These are phyloP conservation scores for Rhizophagus sp. DNA, from an alignment of 192 early-diverging fungal genomes.

Conservation along the genomic window DNA sequence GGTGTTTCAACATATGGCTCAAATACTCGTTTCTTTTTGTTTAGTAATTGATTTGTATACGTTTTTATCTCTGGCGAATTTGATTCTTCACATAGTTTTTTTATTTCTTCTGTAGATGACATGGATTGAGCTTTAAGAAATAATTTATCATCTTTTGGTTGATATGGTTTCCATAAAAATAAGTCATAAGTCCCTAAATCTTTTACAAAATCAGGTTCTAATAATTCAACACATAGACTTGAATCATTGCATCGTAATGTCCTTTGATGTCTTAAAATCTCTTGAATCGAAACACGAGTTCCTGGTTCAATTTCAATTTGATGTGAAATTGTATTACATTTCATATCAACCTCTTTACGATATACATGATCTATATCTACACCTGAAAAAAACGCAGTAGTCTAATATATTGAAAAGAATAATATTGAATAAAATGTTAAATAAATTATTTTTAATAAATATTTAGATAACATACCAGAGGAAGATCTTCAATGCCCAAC, in stretches of 20 bases:
- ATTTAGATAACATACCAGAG: slow-evolving; percentile 54
- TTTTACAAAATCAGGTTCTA: not conserved
- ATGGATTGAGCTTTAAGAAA: slow-evolving; percentile 38
- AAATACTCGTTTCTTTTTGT: not conserved
- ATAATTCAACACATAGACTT: not conserved
- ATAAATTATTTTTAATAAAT: not conserved
- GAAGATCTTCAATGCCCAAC: slow-evolving; percentile 86
- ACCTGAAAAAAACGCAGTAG: slow-evolving; percentile 90
- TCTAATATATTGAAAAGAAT: slow-evolving; percentile 37
- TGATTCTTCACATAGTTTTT: slow-evolving; percentile 17
- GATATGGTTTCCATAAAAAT: not conserved
- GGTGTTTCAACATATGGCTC: not conserved
- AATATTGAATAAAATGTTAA: not conserved
- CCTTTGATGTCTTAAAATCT: slow-evolving; percentile 29
- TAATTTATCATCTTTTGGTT: not conserved
- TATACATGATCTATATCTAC: slow-evolving; percentile 92
- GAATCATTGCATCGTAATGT: not conserved
- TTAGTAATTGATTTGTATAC: not conserved
- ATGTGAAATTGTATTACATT: slow-evolving; percentile 85
- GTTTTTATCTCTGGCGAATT: not conserved
- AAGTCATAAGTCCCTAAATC: not conserved
- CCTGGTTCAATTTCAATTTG: slow-evolving; percentile 55
- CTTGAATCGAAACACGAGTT: slow-evolving; percentile 41
- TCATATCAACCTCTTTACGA: slow-evolving; percentile 90
- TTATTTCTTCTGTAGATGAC: slow-evolving; percentile 33